Evolutionary conservation across 2,329 filamentous ascomycete genomes (phyloP), one percentile per base, ranked within the genome.

Genomic region (Ceratocystis papillata): DNA sequence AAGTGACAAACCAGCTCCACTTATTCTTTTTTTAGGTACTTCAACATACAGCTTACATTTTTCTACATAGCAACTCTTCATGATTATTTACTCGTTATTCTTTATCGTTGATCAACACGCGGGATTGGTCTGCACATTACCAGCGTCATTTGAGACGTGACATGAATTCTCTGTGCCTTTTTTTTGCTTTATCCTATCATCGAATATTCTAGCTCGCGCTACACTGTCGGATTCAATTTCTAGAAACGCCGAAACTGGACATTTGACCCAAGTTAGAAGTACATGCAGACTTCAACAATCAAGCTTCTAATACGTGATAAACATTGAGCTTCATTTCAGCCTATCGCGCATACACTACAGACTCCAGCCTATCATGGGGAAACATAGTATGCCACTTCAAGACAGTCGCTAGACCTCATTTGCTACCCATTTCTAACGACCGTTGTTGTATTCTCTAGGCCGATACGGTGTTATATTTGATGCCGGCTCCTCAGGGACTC

Each of bases 401-500:
- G 5, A 12, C 55, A 8, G 1, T 55, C 17, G 28, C 28, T 25
- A 25, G 6, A 33, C 3, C 17, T n/a, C 25, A 3, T 8, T 59
- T 10, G 55, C 1, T 37, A 25, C 55, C 17, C 5, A 12, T 20
- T 17, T 30, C 63, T 65, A 65, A 65, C 63, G 17, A 45, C 22
- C 20, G 15, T 37, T 5, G 12, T 15, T 33, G 45, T 6, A 33
- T 25, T 64, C 45, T 30, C 46, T 68, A 85, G 82, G 80, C 73
- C 82, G 84, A 78, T 96, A 95, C 81, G 94, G 92, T 74, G 89
- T 97, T 72, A 92, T 99, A 74, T 84, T 99, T 73, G 94, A 99
- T 82, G 94, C 94, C 75, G 94, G 94, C 71, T 97, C 94, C 76
- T 97, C 94, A 76, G 93, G 94, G 74, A 97, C 93, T 72, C 88